Percentiles rank a stretch among this genome's conserved stretches.
phyloP scores from a whole-genome alignment of 1,284 basidiomycete species.

The Schizophyllum amplum region DNA sequence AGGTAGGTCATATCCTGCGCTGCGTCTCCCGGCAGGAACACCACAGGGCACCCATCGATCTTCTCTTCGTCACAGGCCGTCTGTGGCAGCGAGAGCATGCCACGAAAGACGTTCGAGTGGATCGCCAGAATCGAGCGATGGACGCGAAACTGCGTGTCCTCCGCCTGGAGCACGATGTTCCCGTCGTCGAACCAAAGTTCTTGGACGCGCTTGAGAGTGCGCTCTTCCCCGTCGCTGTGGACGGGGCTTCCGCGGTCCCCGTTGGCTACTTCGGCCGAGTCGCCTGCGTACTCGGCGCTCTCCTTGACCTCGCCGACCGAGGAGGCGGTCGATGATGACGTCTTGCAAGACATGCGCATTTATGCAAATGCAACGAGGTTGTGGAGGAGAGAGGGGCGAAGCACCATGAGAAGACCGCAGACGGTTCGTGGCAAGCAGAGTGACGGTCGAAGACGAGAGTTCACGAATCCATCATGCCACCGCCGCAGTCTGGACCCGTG shows the following conservation, averaged over 20 bases:
- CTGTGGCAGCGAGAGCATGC: slow-evolving; percentile 1
- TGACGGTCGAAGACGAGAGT: background rate
- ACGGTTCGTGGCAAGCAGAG: background rate
- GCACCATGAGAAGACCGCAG: background rate
- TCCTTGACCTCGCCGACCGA: background rate
- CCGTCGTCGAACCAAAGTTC: slow-evolving; percentile 1
- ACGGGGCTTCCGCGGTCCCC: background rate
- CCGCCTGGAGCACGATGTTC: slow-evolving; percentile 2
- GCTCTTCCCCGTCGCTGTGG: background rate
- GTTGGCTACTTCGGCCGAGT: background rate
- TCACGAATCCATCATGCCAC: too few species aligned
- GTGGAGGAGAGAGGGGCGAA: background rate
- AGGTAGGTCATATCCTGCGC: background rate
- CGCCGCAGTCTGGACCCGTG: background rate
- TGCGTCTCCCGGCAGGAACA: background rate
- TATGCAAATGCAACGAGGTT: background rate
- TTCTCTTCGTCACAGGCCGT: background rate
- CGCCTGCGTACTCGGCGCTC: background rate
- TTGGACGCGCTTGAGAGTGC: background rate
- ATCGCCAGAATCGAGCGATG: slow-evolving; percentile 1
- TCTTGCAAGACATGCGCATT: background rate
- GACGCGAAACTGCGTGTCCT: slow-evolving; percentile 4
- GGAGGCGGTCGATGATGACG: background rate
- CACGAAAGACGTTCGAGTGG: slow-evolving; percentile 1
- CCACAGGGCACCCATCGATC: slow-evolving; percentile 2